phyloP scores from a whole-genome alignment of 768 basidiomycete genomes.

The Agaricus subrufescens region DNA sequence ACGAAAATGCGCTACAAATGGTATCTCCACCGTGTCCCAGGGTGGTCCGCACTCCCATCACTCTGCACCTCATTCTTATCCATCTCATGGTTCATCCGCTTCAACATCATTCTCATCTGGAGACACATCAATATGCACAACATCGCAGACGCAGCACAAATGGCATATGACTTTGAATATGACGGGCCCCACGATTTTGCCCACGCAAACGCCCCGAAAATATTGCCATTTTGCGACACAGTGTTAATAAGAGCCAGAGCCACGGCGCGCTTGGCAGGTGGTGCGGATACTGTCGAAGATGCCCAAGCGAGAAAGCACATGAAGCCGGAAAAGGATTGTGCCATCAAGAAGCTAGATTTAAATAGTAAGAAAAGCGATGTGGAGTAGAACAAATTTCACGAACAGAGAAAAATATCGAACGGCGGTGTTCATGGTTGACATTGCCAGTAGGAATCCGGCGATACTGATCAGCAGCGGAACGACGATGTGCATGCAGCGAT shows the following conservation, averaged over 20 bases:
- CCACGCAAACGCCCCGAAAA: constrained; percentile 80
- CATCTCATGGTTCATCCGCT: constrained; percentile 31
- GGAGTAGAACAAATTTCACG: neutral
- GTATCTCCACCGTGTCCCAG: constrained; percentile 7
- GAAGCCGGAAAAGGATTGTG: constrained; percentile 69
- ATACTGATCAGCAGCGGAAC: constrained; percentile 53
- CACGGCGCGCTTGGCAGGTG: constrained; percentile 86
- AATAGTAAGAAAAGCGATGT: neutral
- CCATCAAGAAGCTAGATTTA: constrained; percentile 63
- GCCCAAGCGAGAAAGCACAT: constrained; percentile 58
- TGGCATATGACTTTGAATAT: constrained; percentile 66
- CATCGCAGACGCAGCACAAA: constrained; percentile 60
- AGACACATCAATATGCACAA: constrained; percentile 46
- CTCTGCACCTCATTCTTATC: constrained; percentile 33
- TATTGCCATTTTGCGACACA: constrained; percentile 79
- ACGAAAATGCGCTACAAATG: neutral
- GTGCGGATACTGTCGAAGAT: constrained; percentile 46
- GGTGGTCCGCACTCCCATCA: constrained; percentile 28
- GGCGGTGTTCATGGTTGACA: constrained; percentile 55
- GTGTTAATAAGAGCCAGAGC: constrained; percentile 80
- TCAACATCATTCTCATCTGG: constrained; percentile 43
- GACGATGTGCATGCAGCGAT: constrained; percentile 68
- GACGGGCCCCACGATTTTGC: constrained; percentile 65
- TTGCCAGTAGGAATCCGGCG: constrained; percentile 63
- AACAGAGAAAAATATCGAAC: constrained; percentile 66